Evolutionary conservation across 192 early-diverging fungal species (phyloP).

Genomic region (Tieghemiomyces parasiticus): DNA sequence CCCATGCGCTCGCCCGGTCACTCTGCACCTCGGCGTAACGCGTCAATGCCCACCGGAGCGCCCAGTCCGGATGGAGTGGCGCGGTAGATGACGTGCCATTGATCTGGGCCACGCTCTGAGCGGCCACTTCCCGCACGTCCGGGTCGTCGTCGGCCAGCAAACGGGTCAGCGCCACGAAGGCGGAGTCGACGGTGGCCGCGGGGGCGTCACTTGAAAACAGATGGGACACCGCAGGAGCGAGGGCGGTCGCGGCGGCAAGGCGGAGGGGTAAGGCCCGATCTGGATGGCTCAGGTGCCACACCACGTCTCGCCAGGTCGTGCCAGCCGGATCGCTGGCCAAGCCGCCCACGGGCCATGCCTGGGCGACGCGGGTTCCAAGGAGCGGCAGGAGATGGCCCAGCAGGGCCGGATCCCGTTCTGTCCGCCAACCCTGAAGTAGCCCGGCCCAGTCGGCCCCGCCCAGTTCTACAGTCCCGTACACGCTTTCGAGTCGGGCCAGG

Average conservation of each 20-base stretch:
- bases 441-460: too few relatives aligned
- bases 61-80: not conserved
- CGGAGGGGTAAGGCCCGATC: not conserved
- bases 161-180: not conserved
- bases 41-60: not conserved
- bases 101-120: not conserved
- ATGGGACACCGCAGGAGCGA: not conserved
- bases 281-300: not conserved
- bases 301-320: not conserved
- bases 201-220: not conserved
- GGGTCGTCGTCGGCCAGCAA: not conserved
- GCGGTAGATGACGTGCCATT: not conserved
- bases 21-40: not conserved
- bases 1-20: not conserved
- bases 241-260: too few relatives aligned
- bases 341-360: not conserved
- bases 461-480: too few relatives aligned
- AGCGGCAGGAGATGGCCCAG: too few relatives aligned
- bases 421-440: too few relatives aligned
- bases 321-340: not conserved
- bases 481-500: too few relatives aligned
- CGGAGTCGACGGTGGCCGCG: too few relatives aligned
- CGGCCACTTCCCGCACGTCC: not conserved
- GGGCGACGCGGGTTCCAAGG: too few relatives aligned
- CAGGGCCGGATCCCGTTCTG: too few relatives aligned